phyloP scores from a whole-genome alignment of 2,329 filamentous ascomycete species.

The Sporothrix pallida region DNA sequence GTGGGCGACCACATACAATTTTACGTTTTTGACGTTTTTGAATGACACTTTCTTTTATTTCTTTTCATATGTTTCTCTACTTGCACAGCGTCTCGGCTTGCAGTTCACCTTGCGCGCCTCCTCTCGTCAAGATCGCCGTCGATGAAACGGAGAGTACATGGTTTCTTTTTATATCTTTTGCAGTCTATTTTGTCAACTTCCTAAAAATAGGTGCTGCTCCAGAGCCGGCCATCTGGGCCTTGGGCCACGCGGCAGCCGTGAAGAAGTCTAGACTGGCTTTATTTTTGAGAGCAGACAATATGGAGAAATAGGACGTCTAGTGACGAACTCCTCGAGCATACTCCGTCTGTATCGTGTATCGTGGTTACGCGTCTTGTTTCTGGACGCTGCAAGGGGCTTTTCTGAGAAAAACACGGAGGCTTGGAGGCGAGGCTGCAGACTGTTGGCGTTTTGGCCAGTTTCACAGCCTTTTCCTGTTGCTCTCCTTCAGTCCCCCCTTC shows the following conservation, averaged over 20 bases:
- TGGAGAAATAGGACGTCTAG: not conserved
- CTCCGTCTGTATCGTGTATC: not conserved
- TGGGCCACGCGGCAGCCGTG: constrained; percentile 1
- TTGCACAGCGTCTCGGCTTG: not conserved
- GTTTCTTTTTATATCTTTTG: not conserved
- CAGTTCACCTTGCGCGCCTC: not conserved
- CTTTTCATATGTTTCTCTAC: not conserved
- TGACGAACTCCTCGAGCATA: not conserved
- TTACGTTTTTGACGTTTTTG: no score
- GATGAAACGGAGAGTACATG: not conserved
- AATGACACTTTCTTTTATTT: not conserved
- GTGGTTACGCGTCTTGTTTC: constrained; percentile 7
- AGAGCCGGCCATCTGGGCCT: not conserved
- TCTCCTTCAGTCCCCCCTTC: no score
- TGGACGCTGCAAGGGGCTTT: not conserved
- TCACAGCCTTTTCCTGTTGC: not conserved
- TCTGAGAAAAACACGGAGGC: not conserved
- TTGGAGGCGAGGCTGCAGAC: not conserved
- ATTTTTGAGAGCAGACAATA: not conserved
- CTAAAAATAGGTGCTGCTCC: not conserved
- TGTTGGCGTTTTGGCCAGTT: not conserved
- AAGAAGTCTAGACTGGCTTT: not conserved
- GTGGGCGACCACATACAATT: not conserved
- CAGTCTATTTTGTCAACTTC: not conserved
- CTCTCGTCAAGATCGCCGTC: not conserved